Conservation (phyloP, 257 asterid genomes). For the Linaria vulgaris region DNA sequence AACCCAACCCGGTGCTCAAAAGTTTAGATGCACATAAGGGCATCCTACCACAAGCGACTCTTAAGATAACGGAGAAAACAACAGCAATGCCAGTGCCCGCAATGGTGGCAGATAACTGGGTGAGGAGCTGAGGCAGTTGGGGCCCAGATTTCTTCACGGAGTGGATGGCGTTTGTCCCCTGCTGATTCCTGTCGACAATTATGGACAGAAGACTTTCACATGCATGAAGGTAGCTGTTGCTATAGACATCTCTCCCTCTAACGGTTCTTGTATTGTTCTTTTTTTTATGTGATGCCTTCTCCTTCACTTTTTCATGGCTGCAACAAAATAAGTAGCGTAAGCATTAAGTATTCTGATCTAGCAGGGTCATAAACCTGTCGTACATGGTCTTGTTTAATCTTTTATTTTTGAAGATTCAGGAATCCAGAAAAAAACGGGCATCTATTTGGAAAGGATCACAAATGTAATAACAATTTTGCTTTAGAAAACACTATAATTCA, state of each 20-base stretch:
- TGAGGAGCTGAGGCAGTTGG: slow-evolving; percentile 63
- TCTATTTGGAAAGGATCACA: too few relatives aligned
- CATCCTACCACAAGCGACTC: slow-evolving; percentile 51
- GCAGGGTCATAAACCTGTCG: background rate
- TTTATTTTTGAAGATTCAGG: too few relatives aligned
- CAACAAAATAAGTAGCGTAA: slow-evolving; percentile 11
- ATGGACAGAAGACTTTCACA: slow-evolving; percentile 87
- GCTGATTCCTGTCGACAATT: slow-evolving; percentile 55
- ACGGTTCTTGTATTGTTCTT: slow-evolving; percentile 37
- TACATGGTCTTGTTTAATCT: background rate
- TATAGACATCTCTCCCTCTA: slow-evolving; percentile 47
- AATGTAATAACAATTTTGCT: too few relatives aligned
- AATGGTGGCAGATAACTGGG: slow-evolving; percentile 73
- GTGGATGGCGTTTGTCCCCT: slow-evolving; percentile 42
- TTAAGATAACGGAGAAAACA: slow-evolving; percentile 58
- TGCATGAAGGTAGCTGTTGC: slow-evolving; percentile 63
- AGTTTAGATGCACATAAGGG: slow-evolving; percentile 59
- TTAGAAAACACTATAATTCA: too few relatives aligned
- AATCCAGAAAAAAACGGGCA: too few relatives aligned
- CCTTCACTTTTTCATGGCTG: slow-evolving; percentile 56
- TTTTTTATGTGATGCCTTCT: slow-evolving; percentile 47
- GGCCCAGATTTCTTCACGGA: slow-evolving; percentile 79
- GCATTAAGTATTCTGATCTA: background rate
- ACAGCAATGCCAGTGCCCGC: slow-evolving; percentile 95
- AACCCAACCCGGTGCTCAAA: slow-evolving; percentile 70